Base-by-base conservation (phyloP, 257 asterid genomes). In the Solanum acaule region DNA sequence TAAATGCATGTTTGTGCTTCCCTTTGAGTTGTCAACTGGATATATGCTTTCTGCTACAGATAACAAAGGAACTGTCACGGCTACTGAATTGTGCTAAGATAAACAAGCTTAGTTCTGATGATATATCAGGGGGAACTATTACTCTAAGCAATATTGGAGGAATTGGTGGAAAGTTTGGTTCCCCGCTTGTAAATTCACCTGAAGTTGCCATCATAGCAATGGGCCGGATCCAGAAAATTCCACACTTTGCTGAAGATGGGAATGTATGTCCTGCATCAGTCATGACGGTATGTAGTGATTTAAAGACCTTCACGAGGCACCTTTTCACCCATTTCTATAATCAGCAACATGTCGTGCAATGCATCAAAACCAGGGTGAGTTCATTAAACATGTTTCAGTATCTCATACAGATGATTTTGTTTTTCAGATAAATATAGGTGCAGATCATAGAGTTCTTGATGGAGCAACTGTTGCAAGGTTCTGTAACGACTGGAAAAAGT, bases 71-170 rank as follows among this genome's bases (percentile, higher is more conserved):
- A 87, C 93, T 96, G 31, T 87, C 93, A 4, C 91, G 96, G 46
- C 92, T 96, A 56, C 98, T 93, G 89, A 90, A 92, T 56, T 87
- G 93, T 88, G 99, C 99, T 87, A 82, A 90, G 87, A 94, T 94
- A 73, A 97, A 96, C 93, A 97, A 95, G 94, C 98, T 97, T 87
- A 93, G 90, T 63, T 92, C 98, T 3, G 94, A 94, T 23, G 99
- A 97, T 88, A 78, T 97, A 93, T 89, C 98, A 10, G 94, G 96
- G 86, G 98, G 98, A 89, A 94, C 98, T 11, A 92, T 97, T 72
- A 97, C 98, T 56, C 82, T 97, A 86, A 97, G 99, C 92, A 97
- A 97, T 87, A 97, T 96, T 35, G 99, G 99, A 78, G 95, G 98
- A 44, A 97, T 97, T 44, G 99, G 99, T 65, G 99, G 99, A 59